Evolutionary conservation across 1,284 basidiomycete genomes (phyloP).

Genomic region (Tylopilus orsonianus): DNA sequence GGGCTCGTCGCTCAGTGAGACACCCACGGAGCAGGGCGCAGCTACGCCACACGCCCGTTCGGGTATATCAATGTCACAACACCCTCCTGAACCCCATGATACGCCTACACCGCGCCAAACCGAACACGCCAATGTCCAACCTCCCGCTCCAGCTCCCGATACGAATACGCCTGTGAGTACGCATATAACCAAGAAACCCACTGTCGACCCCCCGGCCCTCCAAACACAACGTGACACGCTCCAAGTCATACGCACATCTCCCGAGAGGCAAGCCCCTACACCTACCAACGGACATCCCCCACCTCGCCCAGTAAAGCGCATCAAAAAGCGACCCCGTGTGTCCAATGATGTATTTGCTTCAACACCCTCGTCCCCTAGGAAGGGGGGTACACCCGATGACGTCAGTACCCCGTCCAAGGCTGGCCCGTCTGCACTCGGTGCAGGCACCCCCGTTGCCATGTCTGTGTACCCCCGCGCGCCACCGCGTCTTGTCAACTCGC

Average conservation of each 20-base stretch:
- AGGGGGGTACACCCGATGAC: background rate
- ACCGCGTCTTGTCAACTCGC: constrained; percentile 26
- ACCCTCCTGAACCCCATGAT: background rate
- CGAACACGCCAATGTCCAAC: too few relatives aligned
- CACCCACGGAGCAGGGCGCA: background rate
- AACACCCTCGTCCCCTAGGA: constrained; percentile 11
- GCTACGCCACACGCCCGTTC: background rate
- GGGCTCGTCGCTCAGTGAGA: constrained; percentile 8
- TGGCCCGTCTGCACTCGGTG: background rate
- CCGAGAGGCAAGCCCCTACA: background rate
- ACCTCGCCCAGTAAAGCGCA: constrained; percentile 5
- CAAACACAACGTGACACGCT: background rate
- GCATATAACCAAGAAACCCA: background rate
- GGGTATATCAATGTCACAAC: background rate
- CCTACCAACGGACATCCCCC: background rate
- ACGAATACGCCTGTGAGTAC: background rate
- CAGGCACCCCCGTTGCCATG: background rate
- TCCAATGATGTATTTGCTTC: constrained; percentile 24
- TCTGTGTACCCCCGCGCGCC: constrained; percentile 15
- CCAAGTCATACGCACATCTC: constrained; percentile 1
- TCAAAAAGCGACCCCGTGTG: constrained; percentile 10
- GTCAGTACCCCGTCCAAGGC: background rate
- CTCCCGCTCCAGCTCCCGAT: too few relatives aligned
- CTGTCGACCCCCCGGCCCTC: background rate
- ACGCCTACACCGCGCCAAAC: background rate